Evolutionary conservation across 768 basidiomycete species (phyloP), one percentile per base, ranked within the genome.

Genomic region (Rhodosporidiobolus odoratus): DNA sequence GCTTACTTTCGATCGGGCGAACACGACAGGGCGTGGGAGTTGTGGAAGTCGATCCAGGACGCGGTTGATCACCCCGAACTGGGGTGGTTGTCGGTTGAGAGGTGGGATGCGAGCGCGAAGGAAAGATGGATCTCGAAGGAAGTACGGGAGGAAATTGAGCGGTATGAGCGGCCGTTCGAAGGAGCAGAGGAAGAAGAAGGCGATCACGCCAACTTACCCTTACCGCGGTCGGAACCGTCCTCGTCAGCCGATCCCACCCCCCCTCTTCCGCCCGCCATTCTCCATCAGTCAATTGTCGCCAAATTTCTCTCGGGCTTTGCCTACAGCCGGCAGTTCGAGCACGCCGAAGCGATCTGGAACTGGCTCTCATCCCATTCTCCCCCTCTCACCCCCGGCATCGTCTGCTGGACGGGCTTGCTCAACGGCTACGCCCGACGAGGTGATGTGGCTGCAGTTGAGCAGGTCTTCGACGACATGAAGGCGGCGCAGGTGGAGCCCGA

Each of bases 401-500:
- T 82, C 35, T 84, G 86, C 58, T 92, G 91, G 90, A 89, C 85
- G 16, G 85, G 86, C 23, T 82, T 91, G 53, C 80, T 93, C 45
- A 84, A 87, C 57, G 85, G 86, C 13, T 87, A 88, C 73, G 84
- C 82, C 40, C 80, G 83, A 57, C 80, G 83, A 45, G 83, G 84
- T 30, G 82, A 84, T 61, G 78, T 83, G 23, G 81, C 82, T 4
- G 83, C 86, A 62, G 86, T 88, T 17, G 79, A 86, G 56, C 80
- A 80, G 15, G 83, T 84, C 2, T 92, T 90, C 89, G 78, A 83
- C 43, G 76, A 83, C 66, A 89, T 94, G 87, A 73, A 79, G 37
- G 77, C 82, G n/a, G 79, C 83, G 67, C 83, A 84, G 2, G 79
- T 88, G 47, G 76, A 82, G 65, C 89, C 89, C 10, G 86, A 88